Conservation (phyloP, 2,329 filamentous ascomycete species). For the Penicillium oxalicum region DNA sequence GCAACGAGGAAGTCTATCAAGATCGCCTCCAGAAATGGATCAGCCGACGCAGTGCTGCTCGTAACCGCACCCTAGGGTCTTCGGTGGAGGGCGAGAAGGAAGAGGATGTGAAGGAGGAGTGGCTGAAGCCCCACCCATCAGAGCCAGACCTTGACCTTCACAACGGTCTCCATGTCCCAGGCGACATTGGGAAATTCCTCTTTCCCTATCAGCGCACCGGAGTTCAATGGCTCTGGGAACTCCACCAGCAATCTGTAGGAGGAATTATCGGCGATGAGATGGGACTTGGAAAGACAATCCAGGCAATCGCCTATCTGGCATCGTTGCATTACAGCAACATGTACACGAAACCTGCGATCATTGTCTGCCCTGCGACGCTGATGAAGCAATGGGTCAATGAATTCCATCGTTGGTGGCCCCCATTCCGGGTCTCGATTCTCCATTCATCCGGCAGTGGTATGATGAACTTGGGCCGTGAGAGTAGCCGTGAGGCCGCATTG, state of each 20-base stretch:
- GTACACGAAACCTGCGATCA: constrained; percentile 75
- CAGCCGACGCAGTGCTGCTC: constrained; percentile 54
- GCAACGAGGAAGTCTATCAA: constrained; percentile 76
- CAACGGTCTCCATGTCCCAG: constrained; percentile 72
- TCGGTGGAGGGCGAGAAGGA: constrained; percentile 38
- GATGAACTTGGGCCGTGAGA: constrained; percentile 66
- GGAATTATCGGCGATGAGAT: constrained; percentile 97
- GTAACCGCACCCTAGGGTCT: constrained; percentile 40
- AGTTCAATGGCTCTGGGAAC: constrained; percentile 90
- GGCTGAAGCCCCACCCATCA: constrained; percentile 80
- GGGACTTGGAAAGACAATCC: constrained; percentile 94
- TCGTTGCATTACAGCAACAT: constrained; percentile 87
- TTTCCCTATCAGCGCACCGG: constrained; percentile 98
- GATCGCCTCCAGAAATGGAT: constrained; percentile 71
- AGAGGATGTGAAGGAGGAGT: constrained; percentile 49
- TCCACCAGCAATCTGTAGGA: constrained; percentile 82
- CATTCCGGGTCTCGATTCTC: constrained; percentile 88
- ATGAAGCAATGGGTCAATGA: constrained; percentile 98
- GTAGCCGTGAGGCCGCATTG: constrained; percentile 57
- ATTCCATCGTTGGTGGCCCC: constrained; percentile 99
- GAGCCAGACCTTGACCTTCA: constrained; percentile 69
- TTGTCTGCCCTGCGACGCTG: constrained; percentile 90
- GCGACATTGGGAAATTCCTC: constrained; percentile 84
- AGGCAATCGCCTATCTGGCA: constrained; percentile 75
- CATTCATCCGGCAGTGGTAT: constrained; percentile 96